Evolutionary conservation across 352 stramenopile species (phyloP).

Genomic region (Globisporangium polare): DNA sequence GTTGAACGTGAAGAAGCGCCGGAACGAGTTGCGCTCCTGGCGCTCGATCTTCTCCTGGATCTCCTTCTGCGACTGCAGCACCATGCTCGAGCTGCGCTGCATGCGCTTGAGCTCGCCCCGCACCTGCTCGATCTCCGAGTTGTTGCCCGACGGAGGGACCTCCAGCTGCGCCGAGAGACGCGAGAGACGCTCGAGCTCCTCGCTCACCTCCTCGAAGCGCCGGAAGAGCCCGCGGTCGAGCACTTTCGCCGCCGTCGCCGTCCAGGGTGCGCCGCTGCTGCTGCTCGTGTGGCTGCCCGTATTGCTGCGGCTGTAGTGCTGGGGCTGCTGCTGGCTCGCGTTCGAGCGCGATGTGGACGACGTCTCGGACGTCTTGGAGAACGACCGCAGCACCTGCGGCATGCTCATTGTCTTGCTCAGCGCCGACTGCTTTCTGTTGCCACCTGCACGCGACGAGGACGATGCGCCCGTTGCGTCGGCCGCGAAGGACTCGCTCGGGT

Average conservation of each 20-base stretch:
- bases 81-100: slow-evolving; percentile 34
- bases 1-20: slow-evolving; percentile 54
- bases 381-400: slow-evolving; percentile 14
- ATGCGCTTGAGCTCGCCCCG: slow-evolving; percentile 37
- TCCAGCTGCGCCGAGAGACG: slow-evolving; percentile 27
- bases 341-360: slow-evolving; percentile 2
- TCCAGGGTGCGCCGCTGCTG: slow-evolving; percentile 10
- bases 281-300: slow-evolving; percentile 5
- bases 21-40: slow-evolving; percentile 47
- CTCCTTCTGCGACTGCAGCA: slow-evolving; percentile 53
- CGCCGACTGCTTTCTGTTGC: neutral
- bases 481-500: slow-evolving; percentile 6
- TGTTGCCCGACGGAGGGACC: slow-evolving; percentile 16
- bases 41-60: slow-evolving; percentile 68
- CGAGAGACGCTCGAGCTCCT: slow-evolving; percentile 36
- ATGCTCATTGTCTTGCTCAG: slow-evolving; percentile 13
- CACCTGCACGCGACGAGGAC: neutral
- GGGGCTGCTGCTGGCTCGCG: slow-evolving; percentile 2
- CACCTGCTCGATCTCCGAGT: slow-evolving; percentile 35
- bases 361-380: slow-evolving; percentile 5
- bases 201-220: slow-evolving; percentile 51
- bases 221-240: slow-evolving; percentile 58
- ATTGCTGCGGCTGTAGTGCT: slow-evolving; percentile 3
- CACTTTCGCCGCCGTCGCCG: slow-evolving; percentile 5
- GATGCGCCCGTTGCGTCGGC: neutral